phyloP scores from a whole-genome alignment of 2,329 filamentous ascomycete genomes.

The Arthroderma sp. region DNA sequence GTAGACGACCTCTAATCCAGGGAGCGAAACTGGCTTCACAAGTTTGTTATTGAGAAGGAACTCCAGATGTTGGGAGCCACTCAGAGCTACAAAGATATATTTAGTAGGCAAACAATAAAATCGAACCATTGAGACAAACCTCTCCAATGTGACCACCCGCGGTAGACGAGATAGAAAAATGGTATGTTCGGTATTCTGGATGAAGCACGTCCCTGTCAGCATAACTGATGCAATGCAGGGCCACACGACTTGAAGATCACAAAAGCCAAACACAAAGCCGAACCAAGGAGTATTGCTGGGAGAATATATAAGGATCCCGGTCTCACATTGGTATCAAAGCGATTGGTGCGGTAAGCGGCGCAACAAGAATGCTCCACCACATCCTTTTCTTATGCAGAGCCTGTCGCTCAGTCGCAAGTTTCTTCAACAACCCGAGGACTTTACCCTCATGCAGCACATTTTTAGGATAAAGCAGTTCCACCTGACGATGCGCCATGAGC shows the following conservation, averaged over 20 bases:
- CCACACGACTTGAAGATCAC: no score
- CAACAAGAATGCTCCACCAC: conserved; percentile 66
- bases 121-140: conserved; percentile 23
- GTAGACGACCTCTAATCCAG: conserved; percentile 64
- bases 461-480: conserved; percentile 56
- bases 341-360: conserved; percentile 74
- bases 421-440: conserved; percentile 53
- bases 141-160: conserved; percentile 81
- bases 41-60: conserved; percentile 66
- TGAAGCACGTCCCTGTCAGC: conserved; percentile 1
- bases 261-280: no score
- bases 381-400: conserved; percentile 62
- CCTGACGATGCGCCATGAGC: conserved; percentile 48
- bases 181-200: conserved; percentile 76
- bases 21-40: conserved; percentile 51
- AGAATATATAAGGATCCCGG: not conserved
- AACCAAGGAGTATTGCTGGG: not conserved
- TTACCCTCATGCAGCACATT: conserved; percentile 52
- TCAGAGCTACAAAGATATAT: conserved; percentile 43
- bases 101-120: conserved; percentile 1
- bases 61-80: conserved; percentile 71
- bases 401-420: conserved; percentile 68
- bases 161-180: conserved; percentile 89
- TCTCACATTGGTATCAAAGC: conserved; percentile 73
- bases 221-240: conserved; percentile 1